phyloP scores from a whole-genome alignment of 2,329 filamentous ascomycete species.

The Fonsecaea erecta region DNA sequence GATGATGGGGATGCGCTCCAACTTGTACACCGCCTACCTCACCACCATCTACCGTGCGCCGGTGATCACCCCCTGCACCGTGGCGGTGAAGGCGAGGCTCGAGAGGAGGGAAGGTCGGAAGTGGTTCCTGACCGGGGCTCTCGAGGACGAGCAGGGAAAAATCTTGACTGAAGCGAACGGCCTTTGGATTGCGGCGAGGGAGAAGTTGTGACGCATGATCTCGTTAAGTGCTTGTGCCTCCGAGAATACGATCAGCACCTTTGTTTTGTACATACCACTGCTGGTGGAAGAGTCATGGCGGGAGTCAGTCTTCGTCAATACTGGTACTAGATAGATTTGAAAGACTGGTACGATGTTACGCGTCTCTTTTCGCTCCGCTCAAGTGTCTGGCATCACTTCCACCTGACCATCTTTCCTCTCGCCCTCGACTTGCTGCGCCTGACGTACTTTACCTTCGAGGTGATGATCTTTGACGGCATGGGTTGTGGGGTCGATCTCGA shows the following conservation, averaged over 20 bases:
- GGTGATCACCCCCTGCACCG: background rate
- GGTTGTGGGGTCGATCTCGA: constrained; percentile 15
- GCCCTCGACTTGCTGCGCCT: background rate
- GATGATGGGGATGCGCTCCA: background rate
- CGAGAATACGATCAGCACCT: too few relatives aligned
- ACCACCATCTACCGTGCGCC: background rate
- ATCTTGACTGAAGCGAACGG: constrained; percentile 4
- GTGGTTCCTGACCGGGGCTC: background rate
- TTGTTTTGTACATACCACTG: background rate
- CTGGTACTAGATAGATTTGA: too few relatives aligned
- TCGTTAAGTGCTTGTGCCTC: too few relatives aligned
- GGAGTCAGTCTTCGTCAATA: too few relatives aligned
- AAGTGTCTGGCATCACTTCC: background rate
- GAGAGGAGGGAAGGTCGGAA: background rate
- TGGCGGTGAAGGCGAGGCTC: background rate
- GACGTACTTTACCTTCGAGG: background rate
- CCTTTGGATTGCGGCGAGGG: background rate
- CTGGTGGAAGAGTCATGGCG: too few relatives aligned
- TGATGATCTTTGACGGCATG: background rate
- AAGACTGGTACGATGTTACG: too few relatives aligned
- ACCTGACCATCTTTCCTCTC: background rate
- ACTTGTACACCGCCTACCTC: background rate
- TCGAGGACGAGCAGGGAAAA: constrained; percentile 1
- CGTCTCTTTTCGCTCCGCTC: background rate
- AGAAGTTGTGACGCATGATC: background rate